Percentiles rank a stretch among this genome's conserved stretches.
Evolutionary conservation across 2,329 filamentous ascomycete species (phyloP).

Genomic region (Aaosphaeria arxii): DNA sequence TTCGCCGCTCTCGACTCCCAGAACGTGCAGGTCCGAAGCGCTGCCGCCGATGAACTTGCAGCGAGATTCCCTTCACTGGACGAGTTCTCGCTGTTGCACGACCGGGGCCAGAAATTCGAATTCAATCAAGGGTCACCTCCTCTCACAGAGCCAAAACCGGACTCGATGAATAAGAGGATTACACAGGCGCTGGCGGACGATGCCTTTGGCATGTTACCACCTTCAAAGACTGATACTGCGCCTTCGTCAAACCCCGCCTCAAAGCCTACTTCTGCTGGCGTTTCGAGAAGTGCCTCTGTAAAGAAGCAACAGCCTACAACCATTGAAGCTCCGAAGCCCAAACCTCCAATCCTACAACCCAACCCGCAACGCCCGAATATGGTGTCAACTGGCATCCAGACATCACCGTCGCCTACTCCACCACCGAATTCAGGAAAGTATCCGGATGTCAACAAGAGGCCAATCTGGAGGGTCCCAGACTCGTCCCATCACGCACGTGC

Average conservation of each 20-base stretch:
- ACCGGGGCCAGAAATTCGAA: constrained; percentile 78
- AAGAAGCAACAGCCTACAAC: constrained; percentile 24
- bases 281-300: constrained; percentile 30
- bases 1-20: constrained; percentile 85
- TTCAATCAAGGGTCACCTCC: constrained; percentile 57
- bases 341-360: constrained; percentile 39
- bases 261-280: constrained; percentile 22
- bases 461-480: constrained; percentile 55
- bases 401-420: constrained; percentile 52
- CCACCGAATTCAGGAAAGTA: constrained; percentile 26
- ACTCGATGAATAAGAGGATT: constrained; percentile 63
- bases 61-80: constrained; percentile 85
- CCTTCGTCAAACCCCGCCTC: constrained; percentile 23
- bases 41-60: constrained; percentile 74
- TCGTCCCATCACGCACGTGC: constrained; percentile 44
- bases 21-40: constrained; percentile 44
- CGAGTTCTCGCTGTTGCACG: constrained; percentile 86
- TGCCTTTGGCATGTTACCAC: constrained; percentile 62
- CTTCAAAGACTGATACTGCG: constrained; percentile 27
- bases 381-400: constrained; percentile 80
- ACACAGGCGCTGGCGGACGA: constrained; percentile 79
- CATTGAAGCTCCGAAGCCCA: constrained; percentile 23
- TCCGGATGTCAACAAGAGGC: constrained; percentile 40
- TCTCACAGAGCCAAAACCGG: constrained; percentile 44
- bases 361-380: constrained; percentile 51